A percentile compares a stretch with the other conserved stretches of the same genome.
Conservation (phyloP, 306 rosid species). For the Trichosanthes cucumerina region DNA sequence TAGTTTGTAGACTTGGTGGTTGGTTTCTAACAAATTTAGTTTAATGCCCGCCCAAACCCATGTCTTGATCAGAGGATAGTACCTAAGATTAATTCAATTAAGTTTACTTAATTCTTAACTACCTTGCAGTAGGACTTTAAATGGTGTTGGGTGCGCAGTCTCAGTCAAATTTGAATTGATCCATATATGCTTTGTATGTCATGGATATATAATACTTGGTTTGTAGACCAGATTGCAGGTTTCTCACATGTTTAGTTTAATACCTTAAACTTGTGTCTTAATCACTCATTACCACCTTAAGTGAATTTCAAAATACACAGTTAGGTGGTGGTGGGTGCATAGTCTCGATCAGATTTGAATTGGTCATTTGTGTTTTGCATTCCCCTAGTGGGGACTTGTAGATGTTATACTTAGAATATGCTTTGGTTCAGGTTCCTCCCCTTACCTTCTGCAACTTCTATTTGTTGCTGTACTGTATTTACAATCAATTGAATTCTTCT, state of each 20-base stretch:
- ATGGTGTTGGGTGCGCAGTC: background rate
- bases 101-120: background rate
- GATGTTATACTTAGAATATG: background rate
- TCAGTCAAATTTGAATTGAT: background rate
- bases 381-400: background rate
- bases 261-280: background rate
- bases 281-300: background rate
- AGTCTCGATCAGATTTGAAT: background rate
- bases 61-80: background rate
- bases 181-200: background rate
- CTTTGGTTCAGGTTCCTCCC: background rate
- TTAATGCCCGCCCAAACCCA: background rate
- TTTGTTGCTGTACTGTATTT: background rate
- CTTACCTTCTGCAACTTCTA: background rate
- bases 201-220: background rate
- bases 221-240: background rate
- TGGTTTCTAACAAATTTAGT: background rate
- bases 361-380: background rate
- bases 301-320: background rate
- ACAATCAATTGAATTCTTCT: background rate
- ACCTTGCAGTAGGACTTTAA: background rate
- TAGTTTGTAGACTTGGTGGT: background rate
- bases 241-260: background rate
- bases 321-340: background rate
- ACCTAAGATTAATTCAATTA: background rate